phyloP scores from a whole-genome alignment of 257 asterid genomes.

The Solanum habrochaites region DNA sequence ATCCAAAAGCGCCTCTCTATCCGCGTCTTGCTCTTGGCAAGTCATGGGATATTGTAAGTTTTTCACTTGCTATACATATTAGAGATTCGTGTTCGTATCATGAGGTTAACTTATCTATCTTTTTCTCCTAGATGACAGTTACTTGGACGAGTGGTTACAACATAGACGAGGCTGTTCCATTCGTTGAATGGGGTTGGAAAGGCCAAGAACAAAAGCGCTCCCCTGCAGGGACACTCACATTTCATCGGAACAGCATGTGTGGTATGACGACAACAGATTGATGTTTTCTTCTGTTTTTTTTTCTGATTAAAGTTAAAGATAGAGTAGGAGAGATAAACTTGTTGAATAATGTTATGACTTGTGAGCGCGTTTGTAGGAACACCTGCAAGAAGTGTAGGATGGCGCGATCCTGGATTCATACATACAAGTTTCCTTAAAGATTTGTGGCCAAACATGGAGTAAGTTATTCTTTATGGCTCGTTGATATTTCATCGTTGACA shows the following conservation, averaged over 20 bases:
- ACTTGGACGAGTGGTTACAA: conserved; percentile 90
- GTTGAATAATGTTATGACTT: not conserved
- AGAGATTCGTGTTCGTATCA: not conserved
- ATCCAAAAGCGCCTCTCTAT: no score
- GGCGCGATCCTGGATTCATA: conserved; percentile 96
- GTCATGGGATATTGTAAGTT: no score
- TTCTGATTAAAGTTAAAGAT: not conserved
- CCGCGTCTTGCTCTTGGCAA: no score
- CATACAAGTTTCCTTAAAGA: conserved; percentile 82
- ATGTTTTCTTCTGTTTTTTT: not conserved
- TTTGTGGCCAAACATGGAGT: conserved; percentile 76
- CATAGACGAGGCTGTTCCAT: conserved; percentile 63
- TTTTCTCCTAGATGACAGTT: conserved; percentile 50
- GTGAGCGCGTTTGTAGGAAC: conserved; percentile 25
- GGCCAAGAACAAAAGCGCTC: conserved; percentile 27
- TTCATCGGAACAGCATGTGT: conserved; percentile 62
- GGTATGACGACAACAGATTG: conserved; percentile 26
- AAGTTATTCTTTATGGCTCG: not conserved
- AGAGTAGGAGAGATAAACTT: not conserved
- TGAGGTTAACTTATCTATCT: not conserved
- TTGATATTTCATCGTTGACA: not conserved
- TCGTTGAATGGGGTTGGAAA: conserved; percentile 52
- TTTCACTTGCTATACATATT: no score
- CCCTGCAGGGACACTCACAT: conserved; percentile 15
- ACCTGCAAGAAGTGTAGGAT: conserved; percentile 87